Evolutionary conservation across 108 stramenopile genomes (phyloP).

Genomic region (Cylindrotheca fusiformis): DNA sequence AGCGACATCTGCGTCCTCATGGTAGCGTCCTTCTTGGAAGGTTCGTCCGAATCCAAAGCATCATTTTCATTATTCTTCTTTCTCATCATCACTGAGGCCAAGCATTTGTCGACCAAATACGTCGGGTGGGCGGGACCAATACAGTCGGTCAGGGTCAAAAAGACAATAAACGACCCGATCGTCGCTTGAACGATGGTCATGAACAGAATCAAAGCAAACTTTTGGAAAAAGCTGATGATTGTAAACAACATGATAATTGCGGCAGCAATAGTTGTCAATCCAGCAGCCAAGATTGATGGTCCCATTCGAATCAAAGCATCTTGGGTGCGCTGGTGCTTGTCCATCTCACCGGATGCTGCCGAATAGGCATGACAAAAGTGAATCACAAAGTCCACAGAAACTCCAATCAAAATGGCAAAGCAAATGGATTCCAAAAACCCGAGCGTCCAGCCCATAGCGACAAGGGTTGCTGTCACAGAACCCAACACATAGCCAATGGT

Average conservation of each 20-base stretch:
- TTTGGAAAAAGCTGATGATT: slow-evolving; percentile 21
- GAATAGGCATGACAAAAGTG: slow-evolving; percentile 46
- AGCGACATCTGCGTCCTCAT: no score
- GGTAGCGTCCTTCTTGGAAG: no score
- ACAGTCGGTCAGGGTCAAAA: no score
- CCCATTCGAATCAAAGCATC: slow-evolving; percentile 42
- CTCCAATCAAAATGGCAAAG: slow-evolving; percentile 51
- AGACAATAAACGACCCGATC: no score
- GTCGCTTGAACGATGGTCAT: no score
- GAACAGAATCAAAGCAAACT: slow-evolving; percentile 9
- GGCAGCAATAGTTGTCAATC: slow-evolving; percentile 31
- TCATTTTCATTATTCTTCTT: no score
- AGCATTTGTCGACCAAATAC: no score
- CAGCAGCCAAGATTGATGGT: slow-evolving; percentile 42
- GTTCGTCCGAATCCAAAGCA: no score
- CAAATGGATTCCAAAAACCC: slow-evolving; percentile 38
- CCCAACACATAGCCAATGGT: slow-evolving; percentile 35
- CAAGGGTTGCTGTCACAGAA: slow-evolving; percentile 38
- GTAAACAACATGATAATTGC: slow-evolving; percentile 47
- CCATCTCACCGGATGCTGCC: slow-evolving; percentile 17
- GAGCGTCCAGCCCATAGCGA: slow-evolving; percentile 35
- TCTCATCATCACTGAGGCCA: no score
- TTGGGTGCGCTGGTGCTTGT: slow-evolving; percentile 23
- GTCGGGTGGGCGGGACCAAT: no score
- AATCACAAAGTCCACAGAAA: slow-evolving; percentile 42